A percentile compares a stretch with the other conserved stretches of the same genome.
Conservation (phyloP, 176 grass and related monocot species). For the Cenchrus americanus region DNA sequence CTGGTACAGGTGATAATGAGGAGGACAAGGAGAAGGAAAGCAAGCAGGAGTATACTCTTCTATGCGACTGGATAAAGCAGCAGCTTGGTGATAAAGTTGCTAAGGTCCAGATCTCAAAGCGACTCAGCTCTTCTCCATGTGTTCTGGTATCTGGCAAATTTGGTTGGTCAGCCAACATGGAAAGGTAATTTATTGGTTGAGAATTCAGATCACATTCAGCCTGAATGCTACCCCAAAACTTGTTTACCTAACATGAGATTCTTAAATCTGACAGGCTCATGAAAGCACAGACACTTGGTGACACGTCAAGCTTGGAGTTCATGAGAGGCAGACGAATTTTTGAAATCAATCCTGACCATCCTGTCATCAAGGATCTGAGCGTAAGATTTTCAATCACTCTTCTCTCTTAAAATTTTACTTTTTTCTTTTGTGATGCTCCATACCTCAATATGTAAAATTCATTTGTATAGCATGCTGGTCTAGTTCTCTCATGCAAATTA, state of each 20-base stretch:
- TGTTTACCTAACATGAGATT: conserved; percentile 23
- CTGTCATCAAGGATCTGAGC: conserved; percentile 80
- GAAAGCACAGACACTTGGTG: conserved; percentile 98
- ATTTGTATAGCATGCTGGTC: not conserved
- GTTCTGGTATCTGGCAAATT: conserved; percentile 97
- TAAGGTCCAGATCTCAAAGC: conserved; percentile 90
- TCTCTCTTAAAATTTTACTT: not conserved
- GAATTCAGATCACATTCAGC: not conserved
- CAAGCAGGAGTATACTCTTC: conserved; percentile 79
- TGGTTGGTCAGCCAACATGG: conserved; percentile 98
- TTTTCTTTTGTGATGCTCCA: conserved; percentile 1
- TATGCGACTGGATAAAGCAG: conserved; percentile 80
- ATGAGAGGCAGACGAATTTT: conserved; percentile 95
- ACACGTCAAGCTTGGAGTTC: conserved; percentile 91
- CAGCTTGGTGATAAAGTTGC: conserved; percentile 91
- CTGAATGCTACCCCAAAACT: not conserved
- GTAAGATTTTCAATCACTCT: conserved; percentile 30
- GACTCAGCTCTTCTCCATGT: conserved; percentile 90
- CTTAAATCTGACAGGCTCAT: conserved; percentile 59
- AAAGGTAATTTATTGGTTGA: conserved; percentile 56
- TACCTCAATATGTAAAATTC: not conserved
- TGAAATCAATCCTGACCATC: conserved; percentile 88
- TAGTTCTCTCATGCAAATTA: not conserved
- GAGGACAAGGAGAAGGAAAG: conserved; percentile 76
- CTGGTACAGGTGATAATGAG: conserved; percentile 67